Percentiles rank a stretch among this genome's conserved stretches.
Conservation (phyloP, 2,329 filamentous ascomycete species). For the Aspergillus amoenus region DNA sequence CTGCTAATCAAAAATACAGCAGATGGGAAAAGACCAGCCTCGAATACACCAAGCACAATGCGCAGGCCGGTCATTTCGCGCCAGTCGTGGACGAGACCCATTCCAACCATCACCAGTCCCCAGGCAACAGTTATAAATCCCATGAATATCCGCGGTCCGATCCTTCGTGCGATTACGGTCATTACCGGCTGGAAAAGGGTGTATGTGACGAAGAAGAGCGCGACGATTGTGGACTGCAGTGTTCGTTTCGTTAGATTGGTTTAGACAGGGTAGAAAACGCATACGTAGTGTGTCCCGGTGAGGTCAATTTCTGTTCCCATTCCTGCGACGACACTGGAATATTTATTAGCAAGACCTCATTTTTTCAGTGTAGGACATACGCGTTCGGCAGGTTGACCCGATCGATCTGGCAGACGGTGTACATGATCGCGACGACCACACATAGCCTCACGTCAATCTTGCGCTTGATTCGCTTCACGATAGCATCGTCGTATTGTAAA, state of each 20-base stretch:
- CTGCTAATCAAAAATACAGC: constrained; percentile 6
- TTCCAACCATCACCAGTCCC: constrained; percentile 47
- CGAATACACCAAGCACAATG: constrained; percentile 40
- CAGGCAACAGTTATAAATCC: constrained; percentile 36
- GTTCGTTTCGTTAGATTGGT: background rate
- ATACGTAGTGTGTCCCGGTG: constrained; percentile 8
- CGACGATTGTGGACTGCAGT: constrained; percentile 21
- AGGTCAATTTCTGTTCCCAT: constrained; percentile 8
- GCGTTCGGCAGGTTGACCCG: constrained; percentile 8
- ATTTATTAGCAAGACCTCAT: background rate
- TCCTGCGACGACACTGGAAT: constrained; percentile 2
- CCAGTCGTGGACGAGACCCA: constrained; percentile 41
- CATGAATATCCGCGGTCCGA: constrained; percentile 41
- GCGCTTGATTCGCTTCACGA: constrained; percentile 11
- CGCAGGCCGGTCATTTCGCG: constrained; percentile 36
- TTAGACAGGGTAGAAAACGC: background rate
- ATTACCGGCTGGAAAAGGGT: constrained; percentile 44
- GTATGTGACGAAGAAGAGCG: constrained; percentile 48
- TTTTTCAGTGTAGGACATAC: background rate
- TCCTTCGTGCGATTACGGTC: constrained; percentile 40
- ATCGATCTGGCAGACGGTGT: constrained; percentile 14
- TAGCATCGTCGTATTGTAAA: constrained; percentile 3
- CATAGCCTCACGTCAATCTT: constrained; percentile 8
- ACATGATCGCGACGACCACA: constrained; percentile 10
- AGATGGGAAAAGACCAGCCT: constrained; percentile 24